Base-by-base conservation (phyloP, 176 grass and related monocot species). In the Saccharum spontaneum region DNA sequence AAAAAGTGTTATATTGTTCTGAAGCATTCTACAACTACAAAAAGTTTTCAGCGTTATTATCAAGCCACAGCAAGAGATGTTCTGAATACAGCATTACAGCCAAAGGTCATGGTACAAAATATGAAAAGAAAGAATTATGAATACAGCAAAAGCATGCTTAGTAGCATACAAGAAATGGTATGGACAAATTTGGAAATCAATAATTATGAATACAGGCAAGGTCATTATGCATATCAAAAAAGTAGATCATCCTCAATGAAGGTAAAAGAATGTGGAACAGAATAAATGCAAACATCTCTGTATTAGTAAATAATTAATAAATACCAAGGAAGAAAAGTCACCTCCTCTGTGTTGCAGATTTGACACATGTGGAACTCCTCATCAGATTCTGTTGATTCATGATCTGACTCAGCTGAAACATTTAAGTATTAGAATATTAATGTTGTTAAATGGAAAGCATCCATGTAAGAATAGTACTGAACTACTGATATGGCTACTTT, bases 311-410 rank as follows among this genome's bases (percentile, higher is more conserved):
- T 50, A 44, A 44, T 54, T 60, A 65, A 6, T 62, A 78, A 84
- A 67, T n/a, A 81, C 43, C 46, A 71, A 41, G 45, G 7, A 40
- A 76, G 66, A 89, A 83, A 88, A 73, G 24, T 83, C 75, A 98
- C 96, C 91, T 99, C 97, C 83, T 99, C 97, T 44, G 79, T 89
- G 78, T 91, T 99, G 67, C 97, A 99, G 69, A 96, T 83, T 92
- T 99, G 85, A 90, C 97, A 99, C 77, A 99, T 99, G 84, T 94
- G 90, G 82, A 99, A 99, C 82, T 99, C 97, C 22, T 99, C 97
- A 31, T 99, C 97, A 43, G 97, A 99, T 85, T 93, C 93, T 81
- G 91, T 86, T 75, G 88, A 92, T 88, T 92, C 97, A 76, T 94
- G 83, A 64, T 96, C 97, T 30, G 97, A 96, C 39, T 94, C 97